Percentiles rank a stretch among this genome's conserved stretches.
phyloP scores from a whole-genome alignment of 1,284 basidiomycete species.

The Taiwanofungus camphoratus region DNA sequence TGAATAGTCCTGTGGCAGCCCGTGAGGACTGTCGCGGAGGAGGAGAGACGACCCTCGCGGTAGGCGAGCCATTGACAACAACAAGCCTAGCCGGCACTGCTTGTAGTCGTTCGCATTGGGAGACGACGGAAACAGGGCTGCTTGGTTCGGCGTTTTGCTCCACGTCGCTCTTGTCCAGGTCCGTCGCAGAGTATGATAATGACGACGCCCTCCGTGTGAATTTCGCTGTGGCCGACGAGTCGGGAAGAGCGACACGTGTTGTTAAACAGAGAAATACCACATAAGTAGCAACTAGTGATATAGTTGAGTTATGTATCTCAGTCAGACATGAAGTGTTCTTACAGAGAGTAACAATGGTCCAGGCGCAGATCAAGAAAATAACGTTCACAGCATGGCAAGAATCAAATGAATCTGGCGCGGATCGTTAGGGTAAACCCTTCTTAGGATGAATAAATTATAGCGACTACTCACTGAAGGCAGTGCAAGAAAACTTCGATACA shows the following conservation, averaged over 20 bases:
- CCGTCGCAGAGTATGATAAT: constrained; percentile 13
- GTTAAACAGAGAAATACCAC: constrained; percentile 26
- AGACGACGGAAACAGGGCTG: constrained; percentile 11
- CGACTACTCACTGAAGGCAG: constrained; percentile 31
- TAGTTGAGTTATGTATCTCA: neutral
- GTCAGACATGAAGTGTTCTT: constrained; percentile 10
- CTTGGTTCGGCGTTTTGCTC: constrained; percentile 6
- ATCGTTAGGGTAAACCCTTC: too few relatives aligned
- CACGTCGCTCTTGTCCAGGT: constrained; percentile 12
- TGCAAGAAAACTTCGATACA: constrained; percentile 34
- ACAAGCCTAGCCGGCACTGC: constrained; percentile 16
- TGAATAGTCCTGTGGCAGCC: neutral
- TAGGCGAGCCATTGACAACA: constrained; percentile 12
- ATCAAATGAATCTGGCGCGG: constrained; percentile 24
- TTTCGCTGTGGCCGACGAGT: constrained; percentile 20
- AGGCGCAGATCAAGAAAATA: constrained; percentile 32
- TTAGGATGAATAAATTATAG: too few relatives aligned
- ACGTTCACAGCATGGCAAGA: constrained; percentile 31
- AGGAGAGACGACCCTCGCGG: constrained; percentile 1
- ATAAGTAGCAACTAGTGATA: constrained; percentile 28
- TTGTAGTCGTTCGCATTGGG: constrained; percentile 4
- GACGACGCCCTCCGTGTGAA: too few relatives aligned
- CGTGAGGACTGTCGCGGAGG: neutral
- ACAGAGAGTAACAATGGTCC: constrained; percentile 33
- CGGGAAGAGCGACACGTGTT: constrained; percentile 23